Evolutionary conservation across 2,329 filamentous ascomycete species (phyloP), one percentile per base, ranked within the genome.

Genomic region (Exophiala dermatitidis): DNA sequence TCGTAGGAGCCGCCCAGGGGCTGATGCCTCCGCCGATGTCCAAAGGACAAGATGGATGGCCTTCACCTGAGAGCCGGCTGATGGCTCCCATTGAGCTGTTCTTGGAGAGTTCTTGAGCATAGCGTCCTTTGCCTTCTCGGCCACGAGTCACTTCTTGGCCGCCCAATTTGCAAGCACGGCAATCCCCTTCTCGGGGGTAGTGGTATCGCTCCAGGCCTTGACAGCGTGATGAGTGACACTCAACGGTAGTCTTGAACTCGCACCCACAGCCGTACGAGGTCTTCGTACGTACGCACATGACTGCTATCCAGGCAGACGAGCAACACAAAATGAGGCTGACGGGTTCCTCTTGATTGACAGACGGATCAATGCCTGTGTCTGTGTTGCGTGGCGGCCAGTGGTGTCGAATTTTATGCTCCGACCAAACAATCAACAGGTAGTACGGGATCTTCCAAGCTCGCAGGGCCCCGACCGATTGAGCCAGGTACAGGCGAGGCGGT

Each of bases 201-300:
- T 61, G 56, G 47, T 57, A 62, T 36, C 54, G 54, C 33, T 57
- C 60, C 26, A 61, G 38, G 9, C 43, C 50, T 31, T 37, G 50
- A 48, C 62, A 63, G 32, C 36, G 45, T 4, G 53, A 53, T 9
- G 41, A 50, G 10, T 52, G 46, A 43, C 62, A 63, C 12, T 53
- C 32, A 30, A 53, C 54, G 46, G 53, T 58, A 10, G 55, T 56
- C 41, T 61, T 62, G 52, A 56, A 57, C 33, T 57, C 52, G 44
- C 56, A 54, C 30, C 62, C 62, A 42, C 62, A 63, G n/a, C 60
- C 62, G 38, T 60, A 63, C 36, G 55, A 59, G 10, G 57, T 63
- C 40, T 62, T 62, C 10, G 57, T 62, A 44, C 58, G 59, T 6
- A 60, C 53, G 38, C 62, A 63, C 62, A 63, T 63, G 38, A 33